Percentiles rank a stretch among this genome's conserved stretches.
phyloP scores from a whole-genome alignment of 2,329 filamentous ascomycete species.

The Apiospora koreana region DNA sequence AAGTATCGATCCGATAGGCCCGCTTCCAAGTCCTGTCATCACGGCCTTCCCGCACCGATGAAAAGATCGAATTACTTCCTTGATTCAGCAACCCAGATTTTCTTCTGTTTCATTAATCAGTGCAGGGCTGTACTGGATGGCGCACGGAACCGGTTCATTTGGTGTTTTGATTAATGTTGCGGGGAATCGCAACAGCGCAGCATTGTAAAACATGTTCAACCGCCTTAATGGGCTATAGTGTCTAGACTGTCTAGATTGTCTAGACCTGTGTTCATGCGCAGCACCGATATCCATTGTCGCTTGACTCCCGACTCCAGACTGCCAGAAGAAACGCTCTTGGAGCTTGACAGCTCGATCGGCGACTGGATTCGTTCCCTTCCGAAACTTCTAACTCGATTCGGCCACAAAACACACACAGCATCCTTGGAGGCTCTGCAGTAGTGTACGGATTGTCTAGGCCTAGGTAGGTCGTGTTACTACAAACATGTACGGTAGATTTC shows the following conservation, averaged over 20 bases:
- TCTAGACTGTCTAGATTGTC: no score
- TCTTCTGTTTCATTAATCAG: background rate
- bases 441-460: background rate
- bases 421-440: constrained; percentile 1
- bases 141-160: background rate
- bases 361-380: background rate
- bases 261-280: background rate
- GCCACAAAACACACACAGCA: background rate
- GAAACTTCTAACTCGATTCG: background rate
- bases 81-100: background rate
- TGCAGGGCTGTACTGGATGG: background rate
- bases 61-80: background rate
- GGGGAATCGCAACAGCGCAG: background rate
- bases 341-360: background rate
- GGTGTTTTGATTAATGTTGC: background rate
- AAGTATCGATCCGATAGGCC: constrained; percentile 1
- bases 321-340: background rate
- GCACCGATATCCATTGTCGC: background rate
- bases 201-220: background rate
- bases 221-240: background rate
- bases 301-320: background rate
- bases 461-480: background rate
- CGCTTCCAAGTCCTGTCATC: constrained; percentile 5
- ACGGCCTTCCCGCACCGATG: background rate
- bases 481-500: background rate